Conservation (phyloP, 805 yeast species). For the Candida stauntonica region DNA sequence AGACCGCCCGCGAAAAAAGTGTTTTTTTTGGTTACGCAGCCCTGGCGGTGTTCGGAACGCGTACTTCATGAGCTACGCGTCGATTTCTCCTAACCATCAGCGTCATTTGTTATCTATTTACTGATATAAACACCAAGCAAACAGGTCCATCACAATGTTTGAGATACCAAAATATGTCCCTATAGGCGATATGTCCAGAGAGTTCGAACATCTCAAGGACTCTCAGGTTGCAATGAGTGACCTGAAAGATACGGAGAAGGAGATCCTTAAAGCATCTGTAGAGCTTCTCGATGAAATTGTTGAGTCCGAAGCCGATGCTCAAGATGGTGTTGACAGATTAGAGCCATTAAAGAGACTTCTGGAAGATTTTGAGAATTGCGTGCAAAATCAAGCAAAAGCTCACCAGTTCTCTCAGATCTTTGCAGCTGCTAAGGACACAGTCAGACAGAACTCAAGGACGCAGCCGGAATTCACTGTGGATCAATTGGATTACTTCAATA, state of each 20-base stretch:
- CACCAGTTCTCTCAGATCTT: conserved; percentile 14
- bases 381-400: conserved; percentile 14
- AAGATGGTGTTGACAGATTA: conserved; percentile 10
- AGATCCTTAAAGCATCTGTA: conserved; percentile 14
- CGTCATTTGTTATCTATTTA: too few relatives aligned
- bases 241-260: conserved; percentile 7
- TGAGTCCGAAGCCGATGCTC: conserved; percentile 5
- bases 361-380: conserved; percentile 18
- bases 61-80: too few relatives aligned
- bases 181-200: neutral
- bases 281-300: conserved; percentile 16
- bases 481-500: conserved; percentile 10
- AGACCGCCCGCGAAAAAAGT: too few relatives aligned
- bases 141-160: conserved; percentile 3
- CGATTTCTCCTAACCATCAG: too few relatives aligned
- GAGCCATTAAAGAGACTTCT: conserved; percentile 10
- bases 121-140: neutral
- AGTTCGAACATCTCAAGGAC: conserved; percentile 9
- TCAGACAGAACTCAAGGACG: conserved; percentile 1
- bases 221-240: conserved; percentile 4
- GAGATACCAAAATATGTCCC: conserved; percentile 14
- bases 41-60: too few relatives aligned
- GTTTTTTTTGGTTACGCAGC: too few relatives aligned
- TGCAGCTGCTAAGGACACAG: conserved; percentile 10
- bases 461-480: conserved; percentile 15